phyloP scores from a whole-genome alignment of 202 grass and related monocot genomes.

The Panicum virgatum region DNA sequence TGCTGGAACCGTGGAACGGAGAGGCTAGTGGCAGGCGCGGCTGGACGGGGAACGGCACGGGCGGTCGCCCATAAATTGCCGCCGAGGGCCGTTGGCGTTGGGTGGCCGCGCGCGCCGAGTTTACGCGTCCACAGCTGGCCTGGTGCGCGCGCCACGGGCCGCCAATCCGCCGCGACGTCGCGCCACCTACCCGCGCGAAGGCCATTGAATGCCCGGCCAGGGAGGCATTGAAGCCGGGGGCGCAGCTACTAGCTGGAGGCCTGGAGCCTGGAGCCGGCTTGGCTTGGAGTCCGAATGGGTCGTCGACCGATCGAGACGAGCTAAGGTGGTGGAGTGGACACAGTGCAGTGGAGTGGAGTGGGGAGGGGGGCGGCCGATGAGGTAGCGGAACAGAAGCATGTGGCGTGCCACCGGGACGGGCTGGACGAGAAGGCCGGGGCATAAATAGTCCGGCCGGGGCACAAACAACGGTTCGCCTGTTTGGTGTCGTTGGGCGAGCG shows the following conservation, averaged over 20 bases:
- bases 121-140: not conserved
- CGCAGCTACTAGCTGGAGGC: not conserved
- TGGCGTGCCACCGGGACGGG: not conserved
- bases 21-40: not conserved
- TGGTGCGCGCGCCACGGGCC: not conserved
- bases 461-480: not conserved
- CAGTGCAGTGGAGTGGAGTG: not conserved
- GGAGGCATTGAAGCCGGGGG: constrained; percentile 29
- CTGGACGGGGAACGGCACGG: not conserved
- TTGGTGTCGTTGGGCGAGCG: constrained; percentile 47
- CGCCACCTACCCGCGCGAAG: constrained; percentile 49
- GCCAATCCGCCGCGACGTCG: constrained; percentile 24
- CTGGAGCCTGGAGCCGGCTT: constrained; percentile 10
- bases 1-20: not conserved
- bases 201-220: constrained; percentile 58
- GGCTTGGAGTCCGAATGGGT: not conserved
- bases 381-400: constrained; percentile 26
- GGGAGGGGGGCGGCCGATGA: not conserved
- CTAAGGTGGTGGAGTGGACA: too few relatives aligned
- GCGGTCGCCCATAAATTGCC: constrained; percentile 61
- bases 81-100: constrained; percentile 34
- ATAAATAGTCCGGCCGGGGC: too few relatives aligned
- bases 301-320: not conserved
- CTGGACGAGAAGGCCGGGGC: not conserved
- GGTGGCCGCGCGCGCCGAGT: not conserved